Evolutionary conservation across 208 protist genomes (phyloP), one percentile per base, ranked within the genome.

Genomic region (Leishmania gerbilli): DNA sequence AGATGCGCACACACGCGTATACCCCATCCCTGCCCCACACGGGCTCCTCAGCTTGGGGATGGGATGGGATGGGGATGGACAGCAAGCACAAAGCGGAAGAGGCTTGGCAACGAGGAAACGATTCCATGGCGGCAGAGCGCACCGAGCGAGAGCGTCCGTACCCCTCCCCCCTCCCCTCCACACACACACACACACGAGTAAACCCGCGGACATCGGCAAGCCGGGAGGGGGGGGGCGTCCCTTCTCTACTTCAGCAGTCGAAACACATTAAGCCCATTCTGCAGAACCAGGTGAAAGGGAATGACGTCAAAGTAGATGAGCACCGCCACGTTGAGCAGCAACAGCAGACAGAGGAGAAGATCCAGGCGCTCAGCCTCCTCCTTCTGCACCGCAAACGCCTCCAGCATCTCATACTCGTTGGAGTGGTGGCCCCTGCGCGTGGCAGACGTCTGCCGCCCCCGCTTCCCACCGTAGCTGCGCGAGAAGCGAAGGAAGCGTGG

Each of bases 361-460:
- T 92, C 90, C n/a, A 88, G 53, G 1, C 90, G 84, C 72, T 87
- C 82, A 42, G 79, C 74, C 42, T 87, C 80, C 42, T 89, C 88
- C 58, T 86, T 87, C 56, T 86, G 78, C 62, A 76, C 19, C 4
- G 75, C 82, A 74, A 91, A 94, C 71, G 80, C 84, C 47, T 94
- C 85, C 37, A 94, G 72, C 3, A 83, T 77, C 15, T 89, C 84
- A 13, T 65, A 27, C 3, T 86, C 82, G 27, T 76, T 69, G 53
- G 79, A 55, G 67, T 67, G 37, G 56, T 7, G 27, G 15, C 42
- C 15, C 37, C 68, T 58, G 31, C 21, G 17, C 40, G 81, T 79
- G 42, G 53, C 49, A 27, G 74, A 24, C 56, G 51, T 13, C 37
- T 37, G 31, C 49, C 56, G 76, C 9, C 69, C 45, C 27, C 27